phyloP scores from a whole-genome alignment of 2,329 filamentous ascomycete genomes.

The Tolypocladium guangdongense region DNA sequence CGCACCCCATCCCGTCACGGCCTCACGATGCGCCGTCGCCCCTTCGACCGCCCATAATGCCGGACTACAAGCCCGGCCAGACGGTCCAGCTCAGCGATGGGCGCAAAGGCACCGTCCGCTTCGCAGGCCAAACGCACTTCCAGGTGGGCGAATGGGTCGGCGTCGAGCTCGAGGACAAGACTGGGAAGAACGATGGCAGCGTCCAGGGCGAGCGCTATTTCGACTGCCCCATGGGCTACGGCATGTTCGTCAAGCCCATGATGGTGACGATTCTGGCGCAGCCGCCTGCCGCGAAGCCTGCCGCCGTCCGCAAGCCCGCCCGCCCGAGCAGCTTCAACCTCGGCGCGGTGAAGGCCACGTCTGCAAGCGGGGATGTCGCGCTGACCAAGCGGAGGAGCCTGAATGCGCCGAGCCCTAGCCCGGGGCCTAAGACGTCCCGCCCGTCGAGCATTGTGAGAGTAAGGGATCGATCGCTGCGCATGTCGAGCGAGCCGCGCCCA shows the following conservation, averaged over 20 bases:
- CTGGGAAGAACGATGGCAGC: constrained; percentile 88
- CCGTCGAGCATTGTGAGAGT: constrained; percentile 48
- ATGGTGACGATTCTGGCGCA: constrained; percentile 52
- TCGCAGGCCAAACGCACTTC: constrained; percentile 70
- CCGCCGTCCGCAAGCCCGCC: constrained; percentile 26
- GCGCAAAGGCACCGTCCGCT: constrained; percentile 67
- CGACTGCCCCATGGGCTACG: constrained; percentile 62
- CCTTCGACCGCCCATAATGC: constrained; percentile 29
- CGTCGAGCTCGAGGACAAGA: constrained; percentile 70
- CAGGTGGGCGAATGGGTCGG: constrained; percentile 79
- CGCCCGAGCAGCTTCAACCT: constrained; percentile 40
- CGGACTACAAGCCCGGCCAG: constrained; percentile 56
- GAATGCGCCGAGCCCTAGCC: constrained; percentile 63
- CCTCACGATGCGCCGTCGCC: constrained; percentile 21
- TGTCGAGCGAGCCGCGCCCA: neutral
- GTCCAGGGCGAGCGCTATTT: constrained; percentile 86
- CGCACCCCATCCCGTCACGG: neutral
- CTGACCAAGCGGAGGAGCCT: constrained; percentile 55
- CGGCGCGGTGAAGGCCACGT: constrained; percentile 26
- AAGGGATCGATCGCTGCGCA: constrained; percentile 15
- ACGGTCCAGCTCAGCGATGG: constrained; percentile 70
- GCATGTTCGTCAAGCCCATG: constrained; percentile 75
- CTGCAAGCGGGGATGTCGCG: constrained; percentile 36
- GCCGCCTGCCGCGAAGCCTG: constrained; percentile 26
- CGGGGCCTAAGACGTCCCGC: constrained; percentile 45